phyloP scores from a whole-genome alignment of 1,284 basidiomycete genomes.

The Puccinia novopanici region DNA sequence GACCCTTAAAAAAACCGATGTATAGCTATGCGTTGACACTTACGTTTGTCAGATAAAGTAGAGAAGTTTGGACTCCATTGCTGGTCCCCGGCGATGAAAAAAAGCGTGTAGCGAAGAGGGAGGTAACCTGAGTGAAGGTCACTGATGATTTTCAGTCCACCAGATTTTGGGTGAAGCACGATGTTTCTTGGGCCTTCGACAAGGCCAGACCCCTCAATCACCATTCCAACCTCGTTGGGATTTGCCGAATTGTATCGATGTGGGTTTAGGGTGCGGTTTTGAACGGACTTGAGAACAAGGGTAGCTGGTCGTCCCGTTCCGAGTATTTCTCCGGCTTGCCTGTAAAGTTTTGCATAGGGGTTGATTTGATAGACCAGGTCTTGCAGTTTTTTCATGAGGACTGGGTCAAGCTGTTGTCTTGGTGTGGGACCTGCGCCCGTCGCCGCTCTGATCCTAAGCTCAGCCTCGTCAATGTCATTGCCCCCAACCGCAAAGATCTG shows the following conservation, averaged over 20 bases:
- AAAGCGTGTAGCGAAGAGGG: neutral
- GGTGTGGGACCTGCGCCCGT: neutral
- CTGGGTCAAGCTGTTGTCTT: neutral
- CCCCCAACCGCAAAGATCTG: no score
- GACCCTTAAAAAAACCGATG: neutral
- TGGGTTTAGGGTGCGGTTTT: neutral
- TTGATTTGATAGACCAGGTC: neutral
- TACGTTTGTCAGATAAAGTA: neutral
- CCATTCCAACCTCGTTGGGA: neutral
- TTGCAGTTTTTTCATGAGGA: neutral
- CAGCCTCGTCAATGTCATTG: no score
- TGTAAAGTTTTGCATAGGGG: neutral
- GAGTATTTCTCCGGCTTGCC: neutral
- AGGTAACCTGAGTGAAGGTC: constrained; percentile 8
- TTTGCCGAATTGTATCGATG: neutral
- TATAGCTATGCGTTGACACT: no score
- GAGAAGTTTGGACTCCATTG: constrained; percentile 19
- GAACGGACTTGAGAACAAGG: neutral
- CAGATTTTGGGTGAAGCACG: neutral
- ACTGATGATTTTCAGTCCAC: neutral
- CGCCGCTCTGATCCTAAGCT: neutral
- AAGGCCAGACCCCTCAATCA: neutral
- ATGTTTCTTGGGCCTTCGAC: neutral
- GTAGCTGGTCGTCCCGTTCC: no score
- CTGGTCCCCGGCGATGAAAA: constrained; percentile 8